These are phyloP conservation scores for Edaphochlamys debaryana DNA, from an alignment of 139 green algal genomes.

Conservation along the genomic window DNA sequence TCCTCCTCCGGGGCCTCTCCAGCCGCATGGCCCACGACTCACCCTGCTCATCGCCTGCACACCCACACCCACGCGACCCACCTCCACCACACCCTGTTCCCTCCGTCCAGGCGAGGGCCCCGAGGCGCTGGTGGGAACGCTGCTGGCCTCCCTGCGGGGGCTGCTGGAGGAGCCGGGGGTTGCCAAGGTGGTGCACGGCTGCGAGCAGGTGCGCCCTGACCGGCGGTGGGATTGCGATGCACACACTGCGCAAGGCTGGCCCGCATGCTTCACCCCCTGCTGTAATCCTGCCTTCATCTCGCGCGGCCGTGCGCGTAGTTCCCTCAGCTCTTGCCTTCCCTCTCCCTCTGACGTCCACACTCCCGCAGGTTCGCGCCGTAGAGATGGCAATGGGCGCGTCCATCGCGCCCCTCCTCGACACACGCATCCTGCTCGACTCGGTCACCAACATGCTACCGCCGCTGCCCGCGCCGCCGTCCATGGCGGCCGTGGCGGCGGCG, in stretches of 20 bases:
- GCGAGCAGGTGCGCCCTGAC: constrained; percentile 11
- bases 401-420: constrained; percentile 29
- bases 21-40: too few species aligned
- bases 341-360: too few species aligned
- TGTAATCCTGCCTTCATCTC: too few species aligned
- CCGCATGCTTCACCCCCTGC: too few species aligned
- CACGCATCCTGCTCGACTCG: constrained; percentile 10
- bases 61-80: too few species aligned
- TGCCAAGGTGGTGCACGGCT: constrained; percentile 37
- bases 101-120: neutral
- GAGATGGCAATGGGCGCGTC: neutral
- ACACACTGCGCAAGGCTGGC: too few species aligned
- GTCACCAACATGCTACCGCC: constrained; percentile 27
- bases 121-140: neutral
- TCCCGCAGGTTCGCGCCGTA: constrained; percentile 5
- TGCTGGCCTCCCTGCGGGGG: constrained; percentile 9
- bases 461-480: constrained; percentile 1
- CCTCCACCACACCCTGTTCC: too few species aligned
- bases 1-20: too few species aligned
- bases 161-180: constrained; percentile 28
- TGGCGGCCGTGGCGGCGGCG: neutral
- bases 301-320: too few species aligned
- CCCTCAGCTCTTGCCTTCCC: too few species aligned
- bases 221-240: too few species aligned
- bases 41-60: too few species aligned